These are phyloP conservation scores for Knufia fluminis DNA, from an alignment of 2,329 filamentous ascomycete genomes.

Conservation along the genomic window DNA sequence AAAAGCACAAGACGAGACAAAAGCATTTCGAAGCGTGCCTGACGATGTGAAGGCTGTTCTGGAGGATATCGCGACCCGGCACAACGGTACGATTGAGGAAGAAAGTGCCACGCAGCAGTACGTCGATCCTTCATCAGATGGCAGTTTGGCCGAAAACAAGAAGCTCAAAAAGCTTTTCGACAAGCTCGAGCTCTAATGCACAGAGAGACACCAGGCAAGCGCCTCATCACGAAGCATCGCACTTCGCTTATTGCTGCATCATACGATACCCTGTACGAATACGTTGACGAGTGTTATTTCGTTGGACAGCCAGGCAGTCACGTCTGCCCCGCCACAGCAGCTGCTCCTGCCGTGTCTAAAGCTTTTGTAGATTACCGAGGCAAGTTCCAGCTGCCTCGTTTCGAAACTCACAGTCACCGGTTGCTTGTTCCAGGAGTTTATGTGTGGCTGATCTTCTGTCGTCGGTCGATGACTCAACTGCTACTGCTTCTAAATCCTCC, in stretches of 20 bases:
- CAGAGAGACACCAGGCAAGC: neutral
- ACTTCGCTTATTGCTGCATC: neutral
- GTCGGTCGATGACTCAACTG: too few relatives aligned
- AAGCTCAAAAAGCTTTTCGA: slow-evolving; percentile 6
- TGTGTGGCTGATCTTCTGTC: too few relatives aligned
- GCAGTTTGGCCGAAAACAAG: neutral
- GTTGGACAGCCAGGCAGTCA: too few relatives aligned
- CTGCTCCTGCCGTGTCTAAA: too few relatives aligned
- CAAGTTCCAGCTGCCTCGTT: too few relatives aligned
- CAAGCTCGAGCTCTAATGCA: slow-evolving; percentile 1
- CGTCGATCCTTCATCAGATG: neutral
- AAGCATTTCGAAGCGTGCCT: neutral
- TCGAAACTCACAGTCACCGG: too few relatives aligned
- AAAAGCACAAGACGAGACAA: neutral
- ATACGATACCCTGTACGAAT: neutral
- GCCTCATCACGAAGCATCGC: too few relatives aligned
- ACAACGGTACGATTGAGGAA: neutral
- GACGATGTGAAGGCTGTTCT: slow-evolving; percentile 2
- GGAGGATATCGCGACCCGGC: slow-evolving; percentile 6
- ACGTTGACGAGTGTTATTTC: too few relatives aligned
- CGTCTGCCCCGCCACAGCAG: too few relatives aligned
- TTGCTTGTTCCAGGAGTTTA: too few relatives aligned
- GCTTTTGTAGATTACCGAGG: too few relatives aligned
- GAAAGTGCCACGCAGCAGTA: neutral
- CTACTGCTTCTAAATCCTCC: too few relatives aligned